Base-by-base conservation (phyloP, 371 early-diverging fungal genomes). In the Cladochytrium tenue region DNA sequence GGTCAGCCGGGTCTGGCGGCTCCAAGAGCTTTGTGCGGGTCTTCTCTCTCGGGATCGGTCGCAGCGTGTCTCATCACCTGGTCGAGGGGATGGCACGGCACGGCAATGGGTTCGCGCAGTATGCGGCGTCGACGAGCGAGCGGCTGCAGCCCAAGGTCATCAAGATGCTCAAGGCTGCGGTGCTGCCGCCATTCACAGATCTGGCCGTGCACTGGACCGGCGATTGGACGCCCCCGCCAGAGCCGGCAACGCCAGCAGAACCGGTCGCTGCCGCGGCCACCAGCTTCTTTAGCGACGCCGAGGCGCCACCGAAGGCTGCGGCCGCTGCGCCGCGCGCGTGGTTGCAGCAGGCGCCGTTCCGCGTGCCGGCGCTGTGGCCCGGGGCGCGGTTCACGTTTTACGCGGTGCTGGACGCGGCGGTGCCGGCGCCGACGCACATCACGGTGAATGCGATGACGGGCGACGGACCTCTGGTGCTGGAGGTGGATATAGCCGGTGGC, bases 31-130 rank as follows among this genome's bases (percentile, higher is more conserved):
- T 73, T 13, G 43, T 71, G 3, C 63, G 84, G 26, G 62, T 82
- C 26, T 83, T 82, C 63, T 60, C 82, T n/a, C 57, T 83, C 5
- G 84, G 82, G 1, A 70, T 83, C 27, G 84, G 84, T 2, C 56
- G 51, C 56, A 58, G 56, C 57, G 84, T 83, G 20, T 80, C 81
- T 20, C 76, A 74, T 71, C 62, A 75, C 34, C 66, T 83, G 35
- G 79, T 83, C 33, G 78, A 83, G 33, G 75, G 77, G 33, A 61
- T 82, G 30, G 78, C 82, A 36, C 62, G 77, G 26, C 74, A 63
- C 23, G 84, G 84, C 17, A 68, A 68, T 13, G 82, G 82, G 27
- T 79, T 71, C 36, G 74, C 82, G 1, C 72, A 83, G 58, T 75
- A 74, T 56, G 84, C 79, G 2, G 74, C 68, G 5, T 72, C 69